A percentile compares a stretch with the other conserved stretches of the same genome.
These are phyloP conservation scores for Boletus patriciae DNA, from an alignment of 768 basidiomycete species.

Conservation along the genomic window DNA sequence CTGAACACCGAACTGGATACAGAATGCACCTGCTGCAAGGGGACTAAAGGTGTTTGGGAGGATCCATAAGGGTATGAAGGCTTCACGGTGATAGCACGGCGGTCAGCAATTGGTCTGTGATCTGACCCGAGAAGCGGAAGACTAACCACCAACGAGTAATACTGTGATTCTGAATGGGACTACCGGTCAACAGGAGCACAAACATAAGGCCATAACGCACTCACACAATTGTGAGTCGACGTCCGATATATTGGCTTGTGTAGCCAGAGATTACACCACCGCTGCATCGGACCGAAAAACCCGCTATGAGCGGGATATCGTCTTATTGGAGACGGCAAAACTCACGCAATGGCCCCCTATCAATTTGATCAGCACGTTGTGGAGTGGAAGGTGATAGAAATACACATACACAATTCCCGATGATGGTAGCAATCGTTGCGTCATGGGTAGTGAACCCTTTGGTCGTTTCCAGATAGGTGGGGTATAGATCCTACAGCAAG, in stretches of 20 bases:
- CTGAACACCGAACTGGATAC: slow-evolving; percentile 83
- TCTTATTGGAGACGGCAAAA: slow-evolving; percentile 13
- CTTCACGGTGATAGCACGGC: slow-evolving; percentile 11
- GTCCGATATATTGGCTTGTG: slow-evolving; percentile 72
- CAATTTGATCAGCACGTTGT: neutral
- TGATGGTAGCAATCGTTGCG: slow-evolving; percentile 78
- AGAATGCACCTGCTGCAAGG: slow-evolving; percentile 84
- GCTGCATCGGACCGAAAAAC: slow-evolving; percentile 20
- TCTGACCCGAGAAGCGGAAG: slow-evolving; percentile 46
- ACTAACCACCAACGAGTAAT: slow-evolving; percentile 26
- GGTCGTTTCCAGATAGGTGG: slow-evolving; percentile 64
- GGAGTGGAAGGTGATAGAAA: neutral
- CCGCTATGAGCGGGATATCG: neutral
- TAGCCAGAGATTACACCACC: slow-evolving; percentile 73
- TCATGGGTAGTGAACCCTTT: slow-evolving; percentile 59
- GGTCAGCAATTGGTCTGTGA: neutral
- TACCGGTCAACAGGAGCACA: neutral
- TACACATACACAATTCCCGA: slow-evolving; percentile 62
- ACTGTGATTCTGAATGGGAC: slow-evolving; percentile 19
- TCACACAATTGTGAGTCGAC: slow-evolving; percentile 71
- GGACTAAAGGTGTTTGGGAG: slow-evolving; percentile 64
- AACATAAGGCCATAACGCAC: neutral
- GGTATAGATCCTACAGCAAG: slow-evolving; percentile 62
- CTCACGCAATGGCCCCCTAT: slow-evolving; percentile 48
- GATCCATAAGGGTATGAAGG: slow-evolving; percentile 81